These are phyloP conservation scores for Suillus alpinus DNA, from an alignment of 768 basidiomycete genomes.

Conservation along the genomic window DNA sequence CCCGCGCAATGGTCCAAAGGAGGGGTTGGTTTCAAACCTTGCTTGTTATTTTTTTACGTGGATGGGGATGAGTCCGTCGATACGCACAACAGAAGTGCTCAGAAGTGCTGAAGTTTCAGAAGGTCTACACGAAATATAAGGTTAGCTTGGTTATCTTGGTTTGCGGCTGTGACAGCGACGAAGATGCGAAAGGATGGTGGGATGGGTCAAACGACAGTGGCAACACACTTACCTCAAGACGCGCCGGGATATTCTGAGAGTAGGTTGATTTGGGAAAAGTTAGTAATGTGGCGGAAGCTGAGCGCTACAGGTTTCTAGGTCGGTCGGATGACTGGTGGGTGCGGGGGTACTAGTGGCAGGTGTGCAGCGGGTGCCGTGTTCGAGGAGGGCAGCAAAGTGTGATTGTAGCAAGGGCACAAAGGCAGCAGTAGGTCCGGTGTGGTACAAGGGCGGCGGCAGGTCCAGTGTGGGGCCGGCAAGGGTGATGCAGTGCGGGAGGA, in stretches of 20 bases:
- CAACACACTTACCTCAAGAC: background rate
- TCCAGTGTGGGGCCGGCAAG: too few relatives aligned
- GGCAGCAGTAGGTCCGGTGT: too few relatives aligned
- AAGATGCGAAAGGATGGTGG: slow-evolving; percentile 8
- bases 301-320: too few relatives aligned
- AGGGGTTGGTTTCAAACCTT: slow-evolving; percentile 1
- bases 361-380: too few relatives aligned
- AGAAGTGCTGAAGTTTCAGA: slow-evolving; percentile 2
- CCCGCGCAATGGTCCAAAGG: background rate
- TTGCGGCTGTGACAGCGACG: slow-evolving; percentile 4
- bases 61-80: background rate
- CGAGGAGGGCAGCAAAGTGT: too few relatives aligned
- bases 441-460: too few relatives aligned
- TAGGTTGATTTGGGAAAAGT: background rate
- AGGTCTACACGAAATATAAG: slow-evolving; percentile 3
- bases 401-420: too few relatives aligned
- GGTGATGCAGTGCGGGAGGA: too few relatives aligned
- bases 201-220: background rate
- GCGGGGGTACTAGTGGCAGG: too few relatives aligned
- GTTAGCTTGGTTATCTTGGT: slow-evolving; percentile 3
- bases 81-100: background rate
- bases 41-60: slow-evolving; percentile 7
- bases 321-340: too few relatives aligned
- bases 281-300: too few relatives aligned
- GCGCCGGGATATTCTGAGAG: background rate